Evolutionary conservation across 2,329 filamentous ascomycete genomes (phyloP).

Genomic region (Paecilomyces sp.): DNA sequence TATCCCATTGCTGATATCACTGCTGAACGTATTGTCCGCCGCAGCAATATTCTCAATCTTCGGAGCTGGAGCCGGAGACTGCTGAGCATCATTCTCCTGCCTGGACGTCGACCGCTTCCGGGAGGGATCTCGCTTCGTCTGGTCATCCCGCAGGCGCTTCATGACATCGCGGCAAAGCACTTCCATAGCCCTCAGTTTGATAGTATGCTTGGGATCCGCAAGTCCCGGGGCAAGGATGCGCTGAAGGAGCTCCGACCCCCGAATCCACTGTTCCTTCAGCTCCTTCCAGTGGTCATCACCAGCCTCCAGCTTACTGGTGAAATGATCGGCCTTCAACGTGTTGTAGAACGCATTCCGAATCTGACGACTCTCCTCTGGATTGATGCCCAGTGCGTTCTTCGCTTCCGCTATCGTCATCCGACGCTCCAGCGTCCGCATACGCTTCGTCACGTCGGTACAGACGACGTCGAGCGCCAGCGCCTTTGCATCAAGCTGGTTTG

Average conservation of each 20-base stretch:
- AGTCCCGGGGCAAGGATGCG: constrained; percentile 46
- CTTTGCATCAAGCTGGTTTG: constrained; percentile 54
- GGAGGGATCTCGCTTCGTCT: constrained; percentile 48
- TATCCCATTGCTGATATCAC: constrained; percentile 32
- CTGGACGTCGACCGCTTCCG: constrained; percentile 28
- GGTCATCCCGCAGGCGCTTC: constrained; percentile 67
- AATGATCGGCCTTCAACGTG: constrained; percentile 58
- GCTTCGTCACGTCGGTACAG: constrained; percentile 74
- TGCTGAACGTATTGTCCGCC: constrained; percentile 11
- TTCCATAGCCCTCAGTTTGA: constrained; percentile 60
- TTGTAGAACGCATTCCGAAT: constrained; percentile 60
- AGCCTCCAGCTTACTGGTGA: constrained; percentile 66
- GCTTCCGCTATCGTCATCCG: constrained; percentile 68
- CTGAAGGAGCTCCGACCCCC: constrained; percentile 49
- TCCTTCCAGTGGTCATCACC: constrained; percentile 65
- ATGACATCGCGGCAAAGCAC: constrained; percentile 68
- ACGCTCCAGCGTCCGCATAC: constrained; percentile 58
- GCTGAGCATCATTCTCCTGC: constrained; percentile 10
- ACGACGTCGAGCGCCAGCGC: constrained; percentile 69
- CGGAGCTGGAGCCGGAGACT: constrained; percentile 5
- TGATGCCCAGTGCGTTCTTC: constrained; percentile 64
- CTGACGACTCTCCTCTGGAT: constrained; percentile 59
- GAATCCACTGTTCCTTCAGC: constrained; percentile 62
- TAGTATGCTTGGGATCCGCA: constrained; percentile 45
- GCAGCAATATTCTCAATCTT: constrained; percentile 6